Conservation (phyloP, 2,329 filamentous ascomycete species). For the Alternaria arborescens region DNA sequence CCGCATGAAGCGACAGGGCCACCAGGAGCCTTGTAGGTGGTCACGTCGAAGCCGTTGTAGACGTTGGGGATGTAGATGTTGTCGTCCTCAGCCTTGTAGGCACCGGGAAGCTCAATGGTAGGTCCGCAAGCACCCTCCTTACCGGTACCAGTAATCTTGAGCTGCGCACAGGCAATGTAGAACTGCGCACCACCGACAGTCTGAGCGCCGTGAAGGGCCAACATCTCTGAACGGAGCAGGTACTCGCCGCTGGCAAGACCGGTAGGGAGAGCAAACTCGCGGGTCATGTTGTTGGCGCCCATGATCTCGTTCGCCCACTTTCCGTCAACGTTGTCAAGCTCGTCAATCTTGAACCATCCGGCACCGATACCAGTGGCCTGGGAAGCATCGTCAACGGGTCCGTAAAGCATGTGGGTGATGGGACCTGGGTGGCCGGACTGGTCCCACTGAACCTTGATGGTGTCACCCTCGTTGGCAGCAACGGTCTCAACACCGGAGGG, state of each 20-base stretch:
- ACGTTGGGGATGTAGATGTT: slow-evolving; percentile 50
- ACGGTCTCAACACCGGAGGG: slow-evolving; percentile 40
- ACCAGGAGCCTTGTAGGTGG: slow-evolving; percentile 42
- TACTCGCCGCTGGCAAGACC: slow-evolving; percentile 52
- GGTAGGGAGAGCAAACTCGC: slow-evolving; percentile 51
- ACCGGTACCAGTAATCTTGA: slow-evolving; percentile 54
- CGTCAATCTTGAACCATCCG: slow-evolving; percentile 51
- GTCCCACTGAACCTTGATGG: slow-evolving; percentile 47
- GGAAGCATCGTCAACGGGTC: slow-evolving; percentile 64
- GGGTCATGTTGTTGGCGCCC: slow-evolving; percentile 49
- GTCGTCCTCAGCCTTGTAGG: slow-evolving; percentile 39
- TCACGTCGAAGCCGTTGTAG: slow-evolving; percentile 46
- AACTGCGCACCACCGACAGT: slow-evolving; percentile 53
- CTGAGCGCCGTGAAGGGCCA: slow-evolving; percentile 55
- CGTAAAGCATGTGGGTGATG: slow-evolving; percentile 48
- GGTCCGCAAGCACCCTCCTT: slow-evolving; percentile 49
- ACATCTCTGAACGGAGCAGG: slow-evolving; percentile 57
- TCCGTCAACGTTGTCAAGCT: slow-evolving; percentile 37
- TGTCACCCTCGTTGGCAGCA: slow-evolving; percentile 40
- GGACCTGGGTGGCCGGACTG: slow-evolving; percentile 46
- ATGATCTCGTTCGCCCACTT: slow-evolving; percentile 50
- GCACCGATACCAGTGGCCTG: slow-evolving; percentile 42
- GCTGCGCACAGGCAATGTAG: slow-evolving; percentile 53
- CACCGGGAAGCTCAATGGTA: slow-evolving; percentile 54
- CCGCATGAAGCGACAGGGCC: slow-evolving; percentile 39